phyloP scores from a whole-genome alignment of 768 basidiomycete species.

The Amanita pallidorosea region DNA sequence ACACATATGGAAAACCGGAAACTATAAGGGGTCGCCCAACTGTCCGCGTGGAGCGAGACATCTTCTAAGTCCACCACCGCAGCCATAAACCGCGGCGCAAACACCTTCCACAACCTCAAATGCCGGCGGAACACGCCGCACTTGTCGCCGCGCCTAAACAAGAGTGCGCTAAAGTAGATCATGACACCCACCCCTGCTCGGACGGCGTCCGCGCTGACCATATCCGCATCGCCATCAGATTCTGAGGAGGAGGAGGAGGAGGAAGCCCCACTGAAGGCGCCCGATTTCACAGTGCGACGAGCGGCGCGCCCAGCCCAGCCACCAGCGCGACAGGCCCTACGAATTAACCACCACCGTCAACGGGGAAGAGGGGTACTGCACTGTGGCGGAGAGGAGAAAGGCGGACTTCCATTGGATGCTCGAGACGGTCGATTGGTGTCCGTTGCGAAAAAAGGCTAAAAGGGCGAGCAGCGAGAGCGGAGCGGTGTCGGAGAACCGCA shows the following conservation, averaged over 20 bases:
- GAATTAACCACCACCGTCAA: slow-evolving; percentile 70
- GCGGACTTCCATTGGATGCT: slow-evolving; percentile 95
- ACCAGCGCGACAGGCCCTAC: slow-evolving; percentile 58
- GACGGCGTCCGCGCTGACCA: slow-evolving; percentile 26
- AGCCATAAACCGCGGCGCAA: slow-evolving; percentile 89
- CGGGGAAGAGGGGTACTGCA: slow-evolving; percentile 66
- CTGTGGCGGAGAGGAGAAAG: slow-evolving; percentile 65
- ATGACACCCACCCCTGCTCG: slow-evolving; percentile 55
- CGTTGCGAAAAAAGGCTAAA: slow-evolving; percentile 73
- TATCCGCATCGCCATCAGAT: slow-evolving; percentile 11
- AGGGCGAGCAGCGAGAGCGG: slow-evolving; percentile 70
- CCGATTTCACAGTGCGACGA: slow-evolving; percentile 78
- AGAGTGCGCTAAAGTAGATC: slow-evolving; percentile 54
- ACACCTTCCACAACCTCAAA: slow-evolving; percentile 98
- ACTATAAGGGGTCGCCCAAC: slow-evolving; percentile 55
- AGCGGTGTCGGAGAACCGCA: slow-evolving; percentile 57
- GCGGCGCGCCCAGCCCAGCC: slow-evolving; percentile 51
- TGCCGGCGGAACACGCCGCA: slow-evolving; percentile 72
- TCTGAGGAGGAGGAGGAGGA: background rate
- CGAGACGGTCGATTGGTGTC: slow-evolving; percentile 83
- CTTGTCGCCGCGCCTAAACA: slow-evolving; percentile 63
- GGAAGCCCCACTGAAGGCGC: slow-evolving; percentile 30
- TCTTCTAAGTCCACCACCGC: slow-evolving; percentile 58
- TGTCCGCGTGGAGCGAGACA: slow-evolving; percentile 48
- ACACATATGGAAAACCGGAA: slow-evolving; percentile 33